Percentiles rank a stretch among this genome's conserved stretches.
phyloP scores from a whole-genome alignment of 495 filamentous ascomycete species.

The Oleoguttula mirabilis region DNA sequence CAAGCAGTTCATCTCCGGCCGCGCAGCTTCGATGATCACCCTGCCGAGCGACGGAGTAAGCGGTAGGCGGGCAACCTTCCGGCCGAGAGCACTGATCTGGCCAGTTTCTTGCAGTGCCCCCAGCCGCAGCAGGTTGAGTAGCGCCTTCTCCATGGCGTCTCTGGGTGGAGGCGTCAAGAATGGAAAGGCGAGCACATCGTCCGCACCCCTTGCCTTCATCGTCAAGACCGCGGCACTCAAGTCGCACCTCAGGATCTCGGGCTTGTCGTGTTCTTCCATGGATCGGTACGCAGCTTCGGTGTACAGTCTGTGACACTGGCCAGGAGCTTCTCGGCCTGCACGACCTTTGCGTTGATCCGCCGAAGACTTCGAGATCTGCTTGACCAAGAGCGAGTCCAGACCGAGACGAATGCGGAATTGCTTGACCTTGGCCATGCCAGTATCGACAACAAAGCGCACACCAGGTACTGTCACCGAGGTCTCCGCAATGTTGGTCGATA shows the following conservation, averaged over 20 bases:
- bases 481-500: conserved; percentile 95
- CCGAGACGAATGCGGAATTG: conserved; percentile 76
- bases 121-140: conserved; percentile 67
- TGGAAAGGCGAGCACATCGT: conserved; percentile 72
- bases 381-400: conserved; percentile 81
- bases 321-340: conserved; percentile 82
- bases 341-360: conserved; percentile 87
- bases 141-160: conserved; percentile 69
- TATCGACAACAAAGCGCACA: conserved; percentile 82
- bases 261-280: conserved; percentile 61
- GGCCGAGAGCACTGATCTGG: conserved; percentile 58
- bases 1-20: conserved; percentile 56
- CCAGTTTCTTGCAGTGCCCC: conserved; percentile 63
- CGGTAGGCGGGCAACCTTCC: conserved; percentile 69
- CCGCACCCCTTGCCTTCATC: conserved; percentile 84
- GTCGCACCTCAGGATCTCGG: conserved; percentile 87
- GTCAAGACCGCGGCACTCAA: conserved; percentile 73
- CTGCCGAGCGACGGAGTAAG: conserved; percentile 71
- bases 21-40: conserved; percentile 68
- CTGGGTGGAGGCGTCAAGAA: conserved; percentile 70
- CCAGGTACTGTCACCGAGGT: conserved; percentile 94
- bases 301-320: conserved; percentile 82
- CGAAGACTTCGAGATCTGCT: conserved; percentile 83
- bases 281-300: conserved; percentile 64
- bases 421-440: conserved; percentile 88